Evolutionary conservation across 2,329 filamentous ascomycete species (phyloP).

Genomic region (Ceratocystis huliohia): DNA sequence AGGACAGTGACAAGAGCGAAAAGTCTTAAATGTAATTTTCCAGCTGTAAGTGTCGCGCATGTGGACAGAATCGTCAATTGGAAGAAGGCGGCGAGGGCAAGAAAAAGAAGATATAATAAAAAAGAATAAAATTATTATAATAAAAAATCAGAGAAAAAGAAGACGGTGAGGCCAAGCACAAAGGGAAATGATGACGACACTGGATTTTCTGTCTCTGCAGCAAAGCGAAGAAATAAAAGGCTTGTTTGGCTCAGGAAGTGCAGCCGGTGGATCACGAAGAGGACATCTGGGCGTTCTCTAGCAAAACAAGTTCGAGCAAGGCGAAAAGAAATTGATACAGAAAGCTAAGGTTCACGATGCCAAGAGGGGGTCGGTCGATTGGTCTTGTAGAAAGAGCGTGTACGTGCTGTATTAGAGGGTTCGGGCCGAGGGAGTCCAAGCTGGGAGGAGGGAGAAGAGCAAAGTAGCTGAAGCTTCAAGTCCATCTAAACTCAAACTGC

Average conservation of each 20-base stretch:
- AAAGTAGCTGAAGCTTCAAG: constrained; percentile 1
- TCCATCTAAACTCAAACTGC: background rate
- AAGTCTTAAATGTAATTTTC: background rate
- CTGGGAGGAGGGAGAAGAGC: background rate
- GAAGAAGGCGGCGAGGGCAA: background rate
- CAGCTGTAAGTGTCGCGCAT: constrained; percentile 3
- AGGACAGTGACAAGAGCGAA: background rate
- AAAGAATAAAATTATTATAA: background rate
- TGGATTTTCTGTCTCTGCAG: background rate
- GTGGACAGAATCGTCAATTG: constrained; percentile 1
- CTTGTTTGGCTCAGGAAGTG: constrained; percentile 2
- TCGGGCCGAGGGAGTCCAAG: background rate
- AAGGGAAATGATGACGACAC: constrained; percentile 6
- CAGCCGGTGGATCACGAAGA: constrained; percentile 3
- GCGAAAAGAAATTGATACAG: background rate
- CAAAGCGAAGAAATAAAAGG: constrained; percentile 1
- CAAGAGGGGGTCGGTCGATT: background rate
- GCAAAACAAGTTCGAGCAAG: background rate
- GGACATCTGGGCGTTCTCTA: background rate
- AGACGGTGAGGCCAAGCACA: background rate
- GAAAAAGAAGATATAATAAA: background rate
- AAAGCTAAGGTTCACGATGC: background rate
- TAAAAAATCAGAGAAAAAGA: background rate
- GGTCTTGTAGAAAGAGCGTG: no score
- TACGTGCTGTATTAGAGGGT: background rate